Percentiles rank a stretch among this genome's conserved stretches.
Conservation (phyloP, 2,329 filamentous ascomycete species). For the Epichloe brachyelytri region DNA sequence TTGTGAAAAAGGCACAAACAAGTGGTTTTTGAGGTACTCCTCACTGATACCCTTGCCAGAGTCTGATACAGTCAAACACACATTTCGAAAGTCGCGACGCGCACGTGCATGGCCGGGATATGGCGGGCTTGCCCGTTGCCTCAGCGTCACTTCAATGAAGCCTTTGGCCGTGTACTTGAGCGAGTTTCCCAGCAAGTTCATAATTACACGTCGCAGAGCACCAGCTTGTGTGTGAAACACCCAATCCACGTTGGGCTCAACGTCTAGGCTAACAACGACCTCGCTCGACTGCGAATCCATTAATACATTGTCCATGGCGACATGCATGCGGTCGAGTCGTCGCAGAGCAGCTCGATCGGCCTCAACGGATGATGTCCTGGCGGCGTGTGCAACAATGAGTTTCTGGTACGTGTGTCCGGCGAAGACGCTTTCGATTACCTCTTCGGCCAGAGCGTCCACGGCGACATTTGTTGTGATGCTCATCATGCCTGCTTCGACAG, state of each 20-base stretch:
- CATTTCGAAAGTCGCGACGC: slow-evolving; percentile 5
- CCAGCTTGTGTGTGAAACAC: slow-evolving; percentile 43
- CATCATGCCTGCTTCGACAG: slow-evolving; percentile 7
- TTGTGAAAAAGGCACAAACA: slow-evolving; percentile 53
- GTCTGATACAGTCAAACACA: slow-evolving; percentile 40
- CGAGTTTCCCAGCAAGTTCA: slow-evolving; percentile 51
- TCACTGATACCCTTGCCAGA: slow-evolving; percentile 53
- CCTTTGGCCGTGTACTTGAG: slow-evolving; percentile 43
- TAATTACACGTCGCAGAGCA: slow-evolving; percentile 37
- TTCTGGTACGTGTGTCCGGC: slow-evolving; percentile 30
- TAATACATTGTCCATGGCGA: slow-evolving; percentile 13
- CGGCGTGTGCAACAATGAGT: slow-evolving; percentile 9
- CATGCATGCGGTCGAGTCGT: slow-evolving; percentile 27
- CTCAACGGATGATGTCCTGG: not conserved
- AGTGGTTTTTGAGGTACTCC: slow-evolving; percentile 44
- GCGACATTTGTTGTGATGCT: slow-evolving; percentile 14
- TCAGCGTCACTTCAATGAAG: slow-evolving; percentile 14
- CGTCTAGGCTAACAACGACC: slow-evolving; percentile 15
- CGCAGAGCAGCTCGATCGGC: slow-evolving; percentile 6
- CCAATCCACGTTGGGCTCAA: slow-evolving; percentile 43
- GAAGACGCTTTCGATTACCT: slow-evolving; percentile 33
- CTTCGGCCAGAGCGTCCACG: slow-evolving; percentile 29
- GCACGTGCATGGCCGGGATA: not conserved
- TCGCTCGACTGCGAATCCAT: slow-evolving; percentile 9
- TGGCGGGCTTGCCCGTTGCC: slow-evolving; percentile 10